Evolutionary conservation across 805 yeast genomes (phyloP).

Genomic region (Candida hispaniensis): DNA sequence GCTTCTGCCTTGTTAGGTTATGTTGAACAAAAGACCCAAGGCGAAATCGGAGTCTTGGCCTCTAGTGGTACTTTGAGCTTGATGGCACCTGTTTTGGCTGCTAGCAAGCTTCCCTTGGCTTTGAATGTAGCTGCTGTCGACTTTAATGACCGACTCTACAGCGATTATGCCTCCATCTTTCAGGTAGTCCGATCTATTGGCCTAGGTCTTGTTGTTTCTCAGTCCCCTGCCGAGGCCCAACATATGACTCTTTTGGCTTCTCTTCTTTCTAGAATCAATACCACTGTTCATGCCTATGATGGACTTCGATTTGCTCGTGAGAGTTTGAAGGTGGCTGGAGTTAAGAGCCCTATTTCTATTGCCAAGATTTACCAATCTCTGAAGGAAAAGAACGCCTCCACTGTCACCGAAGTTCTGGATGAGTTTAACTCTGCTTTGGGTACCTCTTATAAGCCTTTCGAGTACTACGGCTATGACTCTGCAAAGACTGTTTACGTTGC

Average conservation of each 20-base stretch:
- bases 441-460: constrained; percentile 48
- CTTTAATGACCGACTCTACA: constrained; percentile 46
- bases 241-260: constrained; percentile 53
- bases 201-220: constrained; percentile 61
- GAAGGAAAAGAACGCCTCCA: not conserved
- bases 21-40: constrained; percentile 26
- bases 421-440: constrained; percentile 46
- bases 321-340: constrained; percentile 28
- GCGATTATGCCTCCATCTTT: constrained; percentile 55
- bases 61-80: constrained; percentile 58
- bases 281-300: constrained; percentile 68
- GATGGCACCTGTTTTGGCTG: constrained; percentile 51
- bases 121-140: constrained; percentile 71
- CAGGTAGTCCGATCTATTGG: constrained; percentile 52
- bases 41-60: constrained; percentile 37
- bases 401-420: constrained; percentile 26
- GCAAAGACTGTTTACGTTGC: constrained; percentile 71
- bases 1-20: constrained; percentile 72
- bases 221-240: constrained; percentile 52
- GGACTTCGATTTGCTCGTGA: constrained; percentile 57
- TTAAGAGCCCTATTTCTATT: constrained; percentile 21
- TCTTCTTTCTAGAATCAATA: constrained; percentile 45
- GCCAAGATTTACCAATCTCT: constrained; percentile 10
- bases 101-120: constrained; percentile 42
- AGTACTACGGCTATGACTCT: constrained; percentile 51